These are phyloP conservation scores for Heterobasidion irregulare DNA, from an alignment of 1,284 basidiomycete species.

Conservation along the genomic window DNA sequence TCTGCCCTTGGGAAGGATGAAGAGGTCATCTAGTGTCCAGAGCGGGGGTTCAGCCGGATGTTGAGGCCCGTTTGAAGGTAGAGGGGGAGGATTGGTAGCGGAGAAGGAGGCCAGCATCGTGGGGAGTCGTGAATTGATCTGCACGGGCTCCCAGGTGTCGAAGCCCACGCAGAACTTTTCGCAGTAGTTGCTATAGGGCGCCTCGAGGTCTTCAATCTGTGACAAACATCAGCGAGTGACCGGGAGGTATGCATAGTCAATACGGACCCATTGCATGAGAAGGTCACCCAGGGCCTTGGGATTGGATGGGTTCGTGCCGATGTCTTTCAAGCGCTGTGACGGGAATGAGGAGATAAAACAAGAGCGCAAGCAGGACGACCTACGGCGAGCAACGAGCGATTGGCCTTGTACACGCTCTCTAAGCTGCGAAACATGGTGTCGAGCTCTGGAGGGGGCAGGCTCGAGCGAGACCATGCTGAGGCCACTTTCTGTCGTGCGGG, in stretches of 20 bases:
- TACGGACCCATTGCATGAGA: slow-evolving; percentile 90
- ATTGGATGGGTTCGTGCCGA: slow-evolving; percentile 88
- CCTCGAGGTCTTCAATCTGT: slow-evolving; percentile 85
- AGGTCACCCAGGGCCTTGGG: slow-evolving; percentile 94
- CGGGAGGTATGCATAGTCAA: slow-evolving; percentile 10
- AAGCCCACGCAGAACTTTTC: slow-evolving; percentile 72
- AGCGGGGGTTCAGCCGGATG: slow-evolving; percentile 29
- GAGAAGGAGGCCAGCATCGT: slow-evolving; percentile 70
- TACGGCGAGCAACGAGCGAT: slow-evolving; percentile 73
- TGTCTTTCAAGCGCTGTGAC: slow-evolving; percentile 83
- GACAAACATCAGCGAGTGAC: slow-evolving; percentile 1
- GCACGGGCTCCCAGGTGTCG: slow-evolving; percentile 76
- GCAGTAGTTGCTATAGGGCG: slow-evolving; percentile 81
- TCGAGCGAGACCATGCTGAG: slow-evolving; percentile 90
- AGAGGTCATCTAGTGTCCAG: slow-evolving; percentile 88
- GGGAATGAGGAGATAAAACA: slow-evolving; percentile 10
- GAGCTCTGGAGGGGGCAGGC: slow-evolving; percentile 88
- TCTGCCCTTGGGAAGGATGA: slow-evolving; percentile 78
- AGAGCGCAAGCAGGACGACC: slow-evolving; percentile 17
- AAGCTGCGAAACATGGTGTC: slow-evolving; percentile 93
- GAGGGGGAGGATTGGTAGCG: slow-evolving; percentile 47
- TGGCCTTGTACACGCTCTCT: slow-evolving; percentile 89
- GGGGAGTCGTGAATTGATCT: slow-evolving; percentile 65
- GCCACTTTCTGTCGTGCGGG: slow-evolving; percentile 73
- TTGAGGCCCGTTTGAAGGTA: slow-evolving; percentile 29